Conservation (phyloP, 352 stramenopile genomes). For the Paralagenidium karlingii region DNA sequence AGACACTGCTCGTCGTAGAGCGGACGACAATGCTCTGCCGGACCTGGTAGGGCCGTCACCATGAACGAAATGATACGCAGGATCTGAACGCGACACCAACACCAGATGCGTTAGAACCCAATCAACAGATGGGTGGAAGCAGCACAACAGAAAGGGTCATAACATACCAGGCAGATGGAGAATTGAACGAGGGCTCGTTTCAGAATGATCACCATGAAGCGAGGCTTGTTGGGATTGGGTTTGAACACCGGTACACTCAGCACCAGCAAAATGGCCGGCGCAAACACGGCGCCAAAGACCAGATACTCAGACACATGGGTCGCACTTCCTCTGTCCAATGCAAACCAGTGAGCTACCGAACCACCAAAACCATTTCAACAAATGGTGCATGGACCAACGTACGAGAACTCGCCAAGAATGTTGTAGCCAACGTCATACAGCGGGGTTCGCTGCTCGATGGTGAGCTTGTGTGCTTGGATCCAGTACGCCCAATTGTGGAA, state of each 20-base stretch:
- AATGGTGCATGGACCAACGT: too few species aligned
- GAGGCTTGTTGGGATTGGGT: slow-evolving; percentile 44
- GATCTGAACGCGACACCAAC: slow-evolving; percentile 2
- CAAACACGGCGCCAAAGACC: slow-evolving; percentile 64
- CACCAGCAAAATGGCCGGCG: slow-evolving; percentile 51
- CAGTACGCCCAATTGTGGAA: slow-evolving; percentile 84
- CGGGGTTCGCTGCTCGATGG: slow-evolving; percentile 47
- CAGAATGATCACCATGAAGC: slow-evolving; percentile 67
- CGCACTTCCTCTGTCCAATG: slow-evolving; percentile 14
- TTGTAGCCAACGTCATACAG: slow-evolving; percentile 69
- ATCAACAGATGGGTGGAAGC: slow-evolving; percentile 1
- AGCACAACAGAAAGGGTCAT: neutral
- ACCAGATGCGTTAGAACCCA: neutral
- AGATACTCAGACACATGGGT: slow-evolving; percentile 54
- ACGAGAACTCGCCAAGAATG: slow-evolving; percentile 58
- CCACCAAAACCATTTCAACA: neutral
- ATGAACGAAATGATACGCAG: slow-evolving; percentile 76
- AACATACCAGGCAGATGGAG: slow-evolving; percentile 39
- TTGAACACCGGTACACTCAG: slow-evolving; percentile 47
- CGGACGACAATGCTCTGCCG: slow-evolving; percentile 58
- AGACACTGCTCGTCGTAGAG: slow-evolving; percentile 54
- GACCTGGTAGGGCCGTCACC: slow-evolving; percentile 49
- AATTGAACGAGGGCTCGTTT: slow-evolving; percentile 74
- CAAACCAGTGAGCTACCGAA: slow-evolving; percentile 1
- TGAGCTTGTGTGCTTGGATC: slow-evolving; percentile 57